Evolutionary conservation across 2,329 filamentous ascomycete genomes (phyloP), one percentile per base, ranked within the genome.

Genomic region (Metarhizium guizhouense): DNA sequence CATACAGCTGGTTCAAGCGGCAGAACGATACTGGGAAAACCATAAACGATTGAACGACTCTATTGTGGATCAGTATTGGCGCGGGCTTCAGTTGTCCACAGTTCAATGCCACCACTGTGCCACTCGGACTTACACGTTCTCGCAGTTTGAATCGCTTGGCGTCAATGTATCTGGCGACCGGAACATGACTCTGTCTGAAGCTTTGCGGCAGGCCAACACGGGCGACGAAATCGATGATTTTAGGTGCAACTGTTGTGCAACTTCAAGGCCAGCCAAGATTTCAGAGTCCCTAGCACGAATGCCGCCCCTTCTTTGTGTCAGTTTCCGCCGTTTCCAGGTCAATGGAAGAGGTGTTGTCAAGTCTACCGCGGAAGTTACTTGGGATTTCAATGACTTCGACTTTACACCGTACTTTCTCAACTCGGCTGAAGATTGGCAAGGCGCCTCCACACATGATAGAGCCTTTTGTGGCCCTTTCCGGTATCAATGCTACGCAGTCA

Each of bases 401-500:
- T 69, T 84, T 32, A 74, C 70, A 8, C 71, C 67, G 6, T 77
- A 72, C 62, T 76, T 73, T 58, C 67, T 75, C 57, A 66, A 65
- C 13, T 58, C 68, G 63, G 54, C 73, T 63, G 55, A 73, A 66
- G 53, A 58, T 32, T 18, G 42, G 25, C 13, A 25, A 20, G 63
- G 62, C 56, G 56, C 58, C 62, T 54, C 56, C 58, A 40, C 58
- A 61, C 34, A 66, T 43, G 74, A 76, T 56, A 69, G 63, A 10
- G 72, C 73, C 14, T 77, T 79, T 56, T 62, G 64, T 2, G 72
- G 70, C 1, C 86, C 88, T 0, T 90, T 88, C 65, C 74, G 76
- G 5, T 99, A 96, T 69, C 87, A 95, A 65, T 86, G 88, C 53
- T 96, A 95, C 67, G 93, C 86, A 2, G 87, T 96, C 6, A 82